Base-by-base conservation (phyloP, 345 rosid species). In the Litchi chinensis region DNA sequence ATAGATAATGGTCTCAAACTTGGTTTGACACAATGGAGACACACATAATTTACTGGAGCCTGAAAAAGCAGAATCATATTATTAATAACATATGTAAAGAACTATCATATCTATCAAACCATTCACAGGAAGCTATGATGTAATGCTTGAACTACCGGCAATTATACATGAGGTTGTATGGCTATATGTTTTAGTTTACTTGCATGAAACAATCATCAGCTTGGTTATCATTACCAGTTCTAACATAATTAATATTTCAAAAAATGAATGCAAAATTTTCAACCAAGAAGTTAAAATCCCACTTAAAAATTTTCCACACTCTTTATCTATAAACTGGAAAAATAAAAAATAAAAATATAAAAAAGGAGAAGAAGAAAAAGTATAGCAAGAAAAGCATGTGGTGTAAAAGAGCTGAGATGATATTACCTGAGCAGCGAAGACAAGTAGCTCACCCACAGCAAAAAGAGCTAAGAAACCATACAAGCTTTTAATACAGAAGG, bases 1-100 rank as follows among this genome's bases (percentile, higher is more conserved):
- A 97, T 97, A 66, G 98, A 94, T 67, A 97, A 63, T 44, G 99
- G 97, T 86, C 99, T 93, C 84, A 94, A 70, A 86, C 93, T 91
- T 26, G 97, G 98, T 83, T 86, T 88, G 56, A 97, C 98, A 77
- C 97, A 90, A 81, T 94, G 99, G 32, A 94, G 98, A 80, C 97
- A 91, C 28, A 94, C 86, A 75, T 81, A 97, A 87, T 94, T 97
- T n/a, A 97, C 99, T 7, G 98, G 95, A 79, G 93, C 99, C 98
- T 96, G 85, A 70, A 64, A 79, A 83, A 82, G 68, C 68, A 68
- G 63, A 28, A 43, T 8, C 56, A 65, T 13, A 10, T 48, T 43
- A 19, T 70, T 37, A 32, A 62, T 43, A 64, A 69, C 22, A 74
- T 26, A 43, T 71, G 62, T 65, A 12, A 43, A 50, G 41, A 10